Conservation (phyloP, 2,329 filamentous ascomycete genomes). For the Blastomyces silverae region DNA sequence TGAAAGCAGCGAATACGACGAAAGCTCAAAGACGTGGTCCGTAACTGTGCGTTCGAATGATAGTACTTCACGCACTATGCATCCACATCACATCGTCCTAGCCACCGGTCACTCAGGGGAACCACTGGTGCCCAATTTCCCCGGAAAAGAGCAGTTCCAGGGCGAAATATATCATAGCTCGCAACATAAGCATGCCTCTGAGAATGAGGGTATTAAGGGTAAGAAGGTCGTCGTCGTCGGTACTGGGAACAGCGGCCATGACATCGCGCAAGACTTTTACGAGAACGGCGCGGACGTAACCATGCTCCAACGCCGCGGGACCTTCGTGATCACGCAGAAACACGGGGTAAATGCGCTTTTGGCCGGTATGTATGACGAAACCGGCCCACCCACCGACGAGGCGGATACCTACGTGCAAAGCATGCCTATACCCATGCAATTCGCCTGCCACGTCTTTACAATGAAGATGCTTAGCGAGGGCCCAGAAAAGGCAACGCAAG, state of each 20-base stretch:
- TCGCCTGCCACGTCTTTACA: constrained; percentile 40
- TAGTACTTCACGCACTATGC: constrained; percentile 23
- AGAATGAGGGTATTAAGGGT: constrained; percentile 30
- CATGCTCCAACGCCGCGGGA: constrained; percentile 49
- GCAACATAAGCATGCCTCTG: constrained; percentile 38
- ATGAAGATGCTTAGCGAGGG: constrained; percentile 39
- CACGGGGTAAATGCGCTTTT: constrained; percentile 42
- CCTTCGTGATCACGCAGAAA: constrained; percentile 45
- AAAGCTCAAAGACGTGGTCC: constrained; percentile 35
- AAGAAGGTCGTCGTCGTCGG: constrained; percentile 47
- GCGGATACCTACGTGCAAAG: constrained; percentile 45
- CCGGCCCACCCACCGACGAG: constrained; percentile 46
- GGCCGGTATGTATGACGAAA: constrained; percentile 44
- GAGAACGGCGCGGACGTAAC: constrained; percentile 47
- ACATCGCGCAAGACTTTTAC: constrained; percentile 47
- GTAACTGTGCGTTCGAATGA: constrained; percentile 30
- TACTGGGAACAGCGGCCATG: constrained; percentile 46
- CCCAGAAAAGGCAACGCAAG: constrained; percentile 39
- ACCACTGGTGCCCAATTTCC: constrained; percentile 38
- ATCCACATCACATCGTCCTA: constrained; percentile 44
- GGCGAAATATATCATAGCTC: constrained; percentile 43
- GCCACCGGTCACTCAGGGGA: constrained; percentile 44
- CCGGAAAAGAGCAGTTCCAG: constrained; percentile 38
- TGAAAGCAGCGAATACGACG: constrained; percentile 37
- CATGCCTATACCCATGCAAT: constrained; percentile 44